These are phyloP conservation scores for Petrea volubilis DNA, from an alignment of 257 asterid genomes.

Conservation along the genomic window DNA sequence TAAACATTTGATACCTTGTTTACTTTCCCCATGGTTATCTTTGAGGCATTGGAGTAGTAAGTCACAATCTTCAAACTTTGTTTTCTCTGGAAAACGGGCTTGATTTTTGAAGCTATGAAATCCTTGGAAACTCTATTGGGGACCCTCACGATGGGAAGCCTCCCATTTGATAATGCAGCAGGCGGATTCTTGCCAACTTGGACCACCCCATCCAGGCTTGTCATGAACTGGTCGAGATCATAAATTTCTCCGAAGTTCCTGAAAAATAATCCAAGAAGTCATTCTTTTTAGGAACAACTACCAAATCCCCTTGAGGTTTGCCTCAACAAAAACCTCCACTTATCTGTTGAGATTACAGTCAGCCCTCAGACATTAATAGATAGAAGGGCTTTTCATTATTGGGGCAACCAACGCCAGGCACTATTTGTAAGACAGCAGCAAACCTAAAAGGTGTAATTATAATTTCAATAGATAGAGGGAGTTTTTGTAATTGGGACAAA, in stretches of 20 bases:
- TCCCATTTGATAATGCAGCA: slow-evolving; percentile 10
- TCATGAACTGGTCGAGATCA: slow-evolving; percentile 42
- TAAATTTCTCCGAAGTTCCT: slow-evolving; percentile 66
- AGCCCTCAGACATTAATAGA: too few relatives aligned
- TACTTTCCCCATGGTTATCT: neutral
- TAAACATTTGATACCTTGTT: slow-evolving; percentile 14
- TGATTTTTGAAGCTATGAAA: slow-evolving; percentile 39
- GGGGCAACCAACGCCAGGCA: too few relatives aligned
- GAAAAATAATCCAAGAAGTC: neutral
- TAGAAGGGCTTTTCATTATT: too few relatives aligned
- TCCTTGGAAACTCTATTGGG: slow-evolving; percentile 38
- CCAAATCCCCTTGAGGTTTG: too few relatives aligned
- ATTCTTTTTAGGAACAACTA: neutral
- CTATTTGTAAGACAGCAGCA: too few relatives aligned
- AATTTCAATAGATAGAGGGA: too few relatives aligned
- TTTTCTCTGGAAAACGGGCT: slow-evolving; percentile 42
- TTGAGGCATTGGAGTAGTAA: slow-evolving; percentile 31
- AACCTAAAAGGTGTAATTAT: too few relatives aligned
- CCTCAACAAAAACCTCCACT: too few relatives aligned
- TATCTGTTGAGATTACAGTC: too few relatives aligned
- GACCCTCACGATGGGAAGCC: slow-evolving; percentile 32
- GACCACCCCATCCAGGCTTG: slow-evolving; percentile 51
- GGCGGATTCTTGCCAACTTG: slow-evolving; percentile 40
- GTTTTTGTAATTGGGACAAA: too few relatives aligned
- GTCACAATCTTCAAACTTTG: slow-evolving; percentile 40